Conservation (phyloP, 1,284 basidiomycete genomes). For the Calocybe gambosa region DNA sequence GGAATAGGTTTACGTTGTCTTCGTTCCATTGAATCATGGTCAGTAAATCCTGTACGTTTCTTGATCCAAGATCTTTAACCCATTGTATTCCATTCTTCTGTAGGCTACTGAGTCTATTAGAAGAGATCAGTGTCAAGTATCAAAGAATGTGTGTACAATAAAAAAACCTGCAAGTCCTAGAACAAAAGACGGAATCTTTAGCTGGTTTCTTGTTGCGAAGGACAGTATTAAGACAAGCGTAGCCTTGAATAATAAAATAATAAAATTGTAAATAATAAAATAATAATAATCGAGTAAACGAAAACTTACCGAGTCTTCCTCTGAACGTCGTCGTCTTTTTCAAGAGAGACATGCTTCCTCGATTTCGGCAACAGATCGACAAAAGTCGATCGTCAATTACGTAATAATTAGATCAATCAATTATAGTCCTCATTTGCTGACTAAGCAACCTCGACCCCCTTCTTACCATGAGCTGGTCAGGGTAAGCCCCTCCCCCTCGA, state of each 20-base stretch:
- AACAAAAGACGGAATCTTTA: slow-evolving; percentile 63
- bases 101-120: slow-evolving; percentile 64
- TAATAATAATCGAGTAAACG: slow-evolving; percentile 2
- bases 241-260: slow-evolving; percentile 30
- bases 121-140: neutral
- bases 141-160: neutral
- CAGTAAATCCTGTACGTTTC: slow-evolving; percentile 69
- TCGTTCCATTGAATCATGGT: slow-evolving; percentile 84
- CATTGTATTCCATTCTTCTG: slow-evolving; percentile 78
- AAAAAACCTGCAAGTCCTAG: slow-evolving; percentile 55
- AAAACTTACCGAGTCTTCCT: slow-evolving; percentile 53
- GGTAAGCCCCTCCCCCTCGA: slow-evolving; percentile 23
- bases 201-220: slow-evolving; percentile 66
- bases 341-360: neutral
- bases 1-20: slow-evolving; percentile 44
- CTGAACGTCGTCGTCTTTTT: slow-evolving; percentile 50
- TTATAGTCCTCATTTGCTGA: slow-evolving; percentile 6
- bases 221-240: slow-evolving; percentile 84
- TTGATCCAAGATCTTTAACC: slow-evolving; percentile 71
- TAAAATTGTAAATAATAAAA: neutral
- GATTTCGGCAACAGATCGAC: no score
- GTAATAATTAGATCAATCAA: no score
- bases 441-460: slow-evolving; percentile 9
- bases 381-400: no score
- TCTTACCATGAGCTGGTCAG: slow-evolving; percentile 38